Conservation (phyloP, 352 stramenopile genomes). For the Phytophthora citrophthora region DNA sequence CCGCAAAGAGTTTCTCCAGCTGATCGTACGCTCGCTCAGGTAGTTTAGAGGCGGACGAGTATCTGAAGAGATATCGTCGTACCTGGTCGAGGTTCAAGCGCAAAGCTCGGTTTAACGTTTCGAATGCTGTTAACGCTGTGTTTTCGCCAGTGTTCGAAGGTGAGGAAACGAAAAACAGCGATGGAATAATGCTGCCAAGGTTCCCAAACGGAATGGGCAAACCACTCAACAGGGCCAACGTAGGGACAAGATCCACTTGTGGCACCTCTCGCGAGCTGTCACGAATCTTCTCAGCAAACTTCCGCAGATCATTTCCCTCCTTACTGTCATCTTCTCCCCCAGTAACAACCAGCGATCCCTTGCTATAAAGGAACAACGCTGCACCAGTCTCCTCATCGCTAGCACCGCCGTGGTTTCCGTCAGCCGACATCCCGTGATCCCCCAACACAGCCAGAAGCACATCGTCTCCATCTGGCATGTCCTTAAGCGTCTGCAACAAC, state of each 20-base stretch:
- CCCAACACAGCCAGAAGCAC: conserved; percentile 94
- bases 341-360: conserved; percentile 39
- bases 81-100: conserved; percentile 88
- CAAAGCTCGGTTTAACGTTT: conserved; percentile 71
- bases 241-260: conserved; percentile 98
- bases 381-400: conserved; percentile 95
- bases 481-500: conserved; percentile 69
- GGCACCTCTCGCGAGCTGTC: conserved; percentile 56
- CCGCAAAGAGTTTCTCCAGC: conserved; percentile 58
- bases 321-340: conserved; percentile 3
- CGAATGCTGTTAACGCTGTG: conserved; percentile 36
- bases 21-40: conserved; percentile 61
- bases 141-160: conserved; percentile 5
- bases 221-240: conserved; percentile 93
- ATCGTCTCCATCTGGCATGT: conserved; percentile 66
- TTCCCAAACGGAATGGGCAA: conserved; percentile 97
- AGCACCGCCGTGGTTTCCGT: conserved; percentile 98
- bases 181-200: conserved; percentile 93
- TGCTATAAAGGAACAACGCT: conserved; percentile 94
- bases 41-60: conserved; percentile 72
- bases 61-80: conserved; percentile 74
- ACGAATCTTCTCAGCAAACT: conserved; percentile 34
- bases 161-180: conserved; percentile 75
- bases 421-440: conserved; percentile 99
- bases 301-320: conserved; percentile 15